Base-by-base conservation (phyloP, 1,139 yeast genomes). In the Lizanozyma gosingica region DNA sequence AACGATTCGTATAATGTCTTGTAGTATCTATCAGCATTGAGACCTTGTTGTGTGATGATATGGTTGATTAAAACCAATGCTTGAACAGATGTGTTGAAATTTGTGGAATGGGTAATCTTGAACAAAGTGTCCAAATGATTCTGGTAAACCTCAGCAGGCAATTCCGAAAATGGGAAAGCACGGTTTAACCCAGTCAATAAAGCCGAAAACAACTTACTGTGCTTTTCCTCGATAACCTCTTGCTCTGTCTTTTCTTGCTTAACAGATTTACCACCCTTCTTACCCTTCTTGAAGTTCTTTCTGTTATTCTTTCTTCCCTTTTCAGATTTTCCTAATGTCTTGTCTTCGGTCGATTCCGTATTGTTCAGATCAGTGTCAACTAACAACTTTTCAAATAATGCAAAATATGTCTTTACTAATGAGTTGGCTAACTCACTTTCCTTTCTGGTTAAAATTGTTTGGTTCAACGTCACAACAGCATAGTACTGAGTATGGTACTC, bases 141-240 rank as follows among this genome's bases (percentile, higher is more conserved):
- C 47, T 80, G 78, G 59, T 86, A 90, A 6, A 78, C 75, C 16
- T 79, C 80, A 40, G 78, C 71, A 6, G 94, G 84, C 43, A 94
- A 69, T 45, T 78, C 73, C 1, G 96, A 81, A 57, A 86, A 92
- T 43, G 98, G 97, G 71, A 86, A 90, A 1, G 98, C 94, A 64
- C 99, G 83, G 60, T 94, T 94, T 46, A 92, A 76, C 48, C 99
- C 99, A 2, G 98, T 88, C 48, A 92, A 76, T 45, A 94, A 75
- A 16, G 96, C 97, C 33, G 96, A 82, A 51, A 90, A 87, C 52
- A 92, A 66, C 55, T 86, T 85, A 36, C 94, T 75, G 53, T 81
- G 84, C 54, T 82, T 85, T 55, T 92, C 97, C 57, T 87, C 95
- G 37, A 81, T 62, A 3, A 84, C 68, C 50, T 85, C 95, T 40